phyloP scores from a whole-genome alignment of 2,329 filamentous ascomycete genomes.

The Bipolaris cookei region DNA sequence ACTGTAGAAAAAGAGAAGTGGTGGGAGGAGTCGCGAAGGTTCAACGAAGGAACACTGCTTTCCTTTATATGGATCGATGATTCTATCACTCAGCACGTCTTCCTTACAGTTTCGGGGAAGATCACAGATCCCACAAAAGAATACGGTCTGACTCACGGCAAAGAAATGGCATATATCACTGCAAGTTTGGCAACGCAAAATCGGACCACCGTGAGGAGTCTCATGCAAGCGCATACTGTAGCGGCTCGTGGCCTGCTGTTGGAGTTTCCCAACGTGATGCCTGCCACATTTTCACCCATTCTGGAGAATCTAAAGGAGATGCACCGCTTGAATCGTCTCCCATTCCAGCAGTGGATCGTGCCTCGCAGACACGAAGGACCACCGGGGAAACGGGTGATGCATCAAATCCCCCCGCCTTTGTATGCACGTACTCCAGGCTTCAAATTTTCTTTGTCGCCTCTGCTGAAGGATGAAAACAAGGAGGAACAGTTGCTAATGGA shows the following conservation, averaged over 20 bases:
- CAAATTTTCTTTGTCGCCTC: conserved; percentile 24
- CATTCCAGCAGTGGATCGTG: conserved; percentile 39
- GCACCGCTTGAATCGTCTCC: conserved; percentile 32
- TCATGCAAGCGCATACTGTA: conserved; percentile 20
- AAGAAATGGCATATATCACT: conserved; percentile 19
- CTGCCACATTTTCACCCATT: conserved; percentile 41
- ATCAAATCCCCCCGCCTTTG: conserved; percentile 34
- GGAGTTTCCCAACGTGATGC: conserved; percentile 38
- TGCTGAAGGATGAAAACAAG: conserved; percentile 16
- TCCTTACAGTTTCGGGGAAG: conserved; percentile 31
- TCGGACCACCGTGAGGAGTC: conserved; percentile 16
- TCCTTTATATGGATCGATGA: conserved; percentile 31
- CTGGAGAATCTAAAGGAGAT: conserved; percentile 34
- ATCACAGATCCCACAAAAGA: conserved; percentile 14
- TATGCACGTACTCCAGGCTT: conserved; percentile 35
- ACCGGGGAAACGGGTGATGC: not conserved
- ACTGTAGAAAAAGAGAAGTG: conserved; percentile 24
- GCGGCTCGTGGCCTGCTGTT: conserved; percentile 27
- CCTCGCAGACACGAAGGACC: conserved; percentile 17
- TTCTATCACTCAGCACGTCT: conserved; percentile 30
- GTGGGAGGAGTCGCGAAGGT: conserved; percentile 40
- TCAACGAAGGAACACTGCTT: conserved; percentile 35
- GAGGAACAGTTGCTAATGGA: conserved; percentile 9
- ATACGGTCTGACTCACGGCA: conserved; percentile 13
- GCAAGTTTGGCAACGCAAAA: conserved; percentile 25